Base-by-base conservation (phyloP, 2,329 filamentous ascomycete genomes). In the Fusarium tuaranense region DNA sequence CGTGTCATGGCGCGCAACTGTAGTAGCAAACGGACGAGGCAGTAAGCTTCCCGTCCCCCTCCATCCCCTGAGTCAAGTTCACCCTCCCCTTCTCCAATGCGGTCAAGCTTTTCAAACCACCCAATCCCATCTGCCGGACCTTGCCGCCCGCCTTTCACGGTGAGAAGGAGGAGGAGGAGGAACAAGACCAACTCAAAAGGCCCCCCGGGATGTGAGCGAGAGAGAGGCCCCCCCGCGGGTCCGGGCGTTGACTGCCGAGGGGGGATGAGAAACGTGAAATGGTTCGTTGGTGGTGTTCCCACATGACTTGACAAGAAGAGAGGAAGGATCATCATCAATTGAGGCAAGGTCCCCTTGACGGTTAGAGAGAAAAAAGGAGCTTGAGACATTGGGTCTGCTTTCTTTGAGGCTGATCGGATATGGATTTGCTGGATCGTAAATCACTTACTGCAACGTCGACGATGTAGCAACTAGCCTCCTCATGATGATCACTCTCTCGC, bases 161-260 rank as follows among this genome's bases (percentile, higher is more conserved):
- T 18, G 30, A 32, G n/a, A n/a, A n/a, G n/a, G 27, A 32, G 2
- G 34, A 20, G 20, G 55, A 10, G 34, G 13, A 58, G 10, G 20
- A 36, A 61, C 58, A 27, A 41, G 14, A 27, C 39, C 16, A 18
- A 44, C 30, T 48, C 71, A 74, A 74, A 74, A 74, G 72, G 70
- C 66, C 72, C 72, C 68, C 64, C 61, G 53, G 38, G 59, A 57
- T 66, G 51, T 72, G 63, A 51, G 53, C 62, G 68, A 71, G 60
- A 32, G 25, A 27, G 22, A 18, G 46, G 44, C 22, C 20, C 44
- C 46, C 57, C 46, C 44, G 71, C 68, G 72, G 72, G 71, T 61
- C 71, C 68, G 68, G 71, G 72, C 65, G 64, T 72, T 41, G 64
- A 73, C 68, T 73, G 64, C 63, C 68, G 57, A 70, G 51, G 44